Evolutionary conservation across 306 rosid genomes (phyloP), one percentile per base, ranked within the genome.

Genomic region (Prunus salicina): DNA sequence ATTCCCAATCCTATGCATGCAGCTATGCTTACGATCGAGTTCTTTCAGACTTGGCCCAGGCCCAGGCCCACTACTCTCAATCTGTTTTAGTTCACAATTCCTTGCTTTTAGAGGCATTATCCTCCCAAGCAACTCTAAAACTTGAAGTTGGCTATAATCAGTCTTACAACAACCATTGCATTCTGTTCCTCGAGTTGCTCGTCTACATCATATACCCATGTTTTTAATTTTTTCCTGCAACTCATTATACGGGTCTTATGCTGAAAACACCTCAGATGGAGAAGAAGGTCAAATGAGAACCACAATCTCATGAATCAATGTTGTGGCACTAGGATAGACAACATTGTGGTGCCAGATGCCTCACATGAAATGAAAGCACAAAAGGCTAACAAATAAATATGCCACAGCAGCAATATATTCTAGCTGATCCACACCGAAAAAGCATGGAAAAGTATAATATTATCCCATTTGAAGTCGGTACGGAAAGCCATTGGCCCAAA

Each of bases 191-290:
- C 22, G 22, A 22, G 22, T 22, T 22, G 22, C 22, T 22, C 0
- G 22, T 22, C 22, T 22, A 22, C 22, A 22, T 22, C 22, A 78
- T 89, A 89, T 64, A 94, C 96, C 97, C 94, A 94, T 65, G 95
- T 90, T 86, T 25, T 25, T 25, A 1, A 25, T 1, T 25, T 25
- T 25, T 25, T 1, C 27, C 27, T 25, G 27, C 27, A 25, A 25
- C 27, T 25, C 27, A 25, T 25, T 89, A 95, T 55, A 89, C 79
- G 69, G 97, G 98, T 79, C 85, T 86, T 85, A 92, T 81, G 34
- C 6, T 32, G 34, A 32, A 86, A 64, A 76, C 80, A 46, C 64
- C 84, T 64, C 76, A 65, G 32, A 82, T 64, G 71, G 47, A 81
- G 69, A 81, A 73, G 56, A 83, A 58, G 64, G 71, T 45, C 69